Evolutionary conservation across 2,329 filamentous ascomycete species (phyloP), one percentile per base, ranked within the genome.

Genomic region (Uncinocarpus reesii): DNA sequence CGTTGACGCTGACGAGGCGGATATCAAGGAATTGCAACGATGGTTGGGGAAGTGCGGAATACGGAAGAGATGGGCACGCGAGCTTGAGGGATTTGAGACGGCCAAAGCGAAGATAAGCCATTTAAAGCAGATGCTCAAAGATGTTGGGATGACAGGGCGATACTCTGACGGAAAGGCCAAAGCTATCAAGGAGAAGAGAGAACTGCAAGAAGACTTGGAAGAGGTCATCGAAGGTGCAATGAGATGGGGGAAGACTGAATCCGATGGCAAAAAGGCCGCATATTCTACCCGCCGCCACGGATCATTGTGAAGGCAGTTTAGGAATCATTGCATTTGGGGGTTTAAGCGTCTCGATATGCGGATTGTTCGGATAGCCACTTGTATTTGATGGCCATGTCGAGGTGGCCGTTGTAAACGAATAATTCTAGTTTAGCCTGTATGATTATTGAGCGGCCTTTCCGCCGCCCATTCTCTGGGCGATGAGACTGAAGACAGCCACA

Each of bases 11-110:
- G 77, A 88, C 52, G 79, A 86, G 51, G 80, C 78, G 2, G 85
- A 94, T 63, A 84, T 95, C 62, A 96, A 95, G 65, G 84, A 81
- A 42, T 73, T 96, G 2, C 90, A 96, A 67, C 78, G 80, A 7
- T 87, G 90, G 65, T 76, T 98, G 5, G 69, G 83, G 38, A 95
- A 95, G 66, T 98, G 90, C 60, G 90, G 90, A 24, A 79, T 95
- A 48, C 83, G 87, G 46, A 96, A 95, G 63, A 78, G 95, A 52
- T 98, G 92, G 90, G 78, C 77, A 42, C 80, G 83, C 54, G 87
- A 95, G 65, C 75, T 98, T 23, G 86, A 86, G 63, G 72, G 80
- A 47, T 88, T 78, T 58, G 77, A 81, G 48, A 84, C 89, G 20
- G 62, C 76, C 3, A 83, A 80, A 52, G 86, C 79, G 42, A 95